Percentiles rank a stretch among this genome's conserved stretches.
These are phyloP conservation scores for Mucor piriformis DNA, from an alignment of 371 early-diverging fungal genomes.

Conservation along the genomic window DNA sequence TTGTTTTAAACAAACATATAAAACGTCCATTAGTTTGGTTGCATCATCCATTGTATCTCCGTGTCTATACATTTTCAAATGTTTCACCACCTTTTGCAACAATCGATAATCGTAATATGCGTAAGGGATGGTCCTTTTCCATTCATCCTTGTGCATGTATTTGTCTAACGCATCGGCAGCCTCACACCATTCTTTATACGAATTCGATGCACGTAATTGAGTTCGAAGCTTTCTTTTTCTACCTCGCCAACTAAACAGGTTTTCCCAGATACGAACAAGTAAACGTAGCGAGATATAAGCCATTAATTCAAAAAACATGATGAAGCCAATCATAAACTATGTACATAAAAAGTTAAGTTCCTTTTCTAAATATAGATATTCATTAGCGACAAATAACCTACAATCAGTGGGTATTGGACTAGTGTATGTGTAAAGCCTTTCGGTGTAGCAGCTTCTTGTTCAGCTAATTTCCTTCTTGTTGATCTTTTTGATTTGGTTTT, in stretches of 20 bases:
- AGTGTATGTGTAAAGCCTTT: slow-evolving; percentile 56
- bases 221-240: slow-evolving; percentile 53
- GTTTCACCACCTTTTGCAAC: slow-evolving; percentile 65
- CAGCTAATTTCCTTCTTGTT: slow-evolving; percentile 31
- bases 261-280: slow-evolving; percentile 78
- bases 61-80: slow-evolving; percentile 41
- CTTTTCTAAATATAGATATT: no score
- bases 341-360: not conserved
- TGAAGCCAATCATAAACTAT: slow-evolving; percentile 62
- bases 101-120: slow-evolving; percentile 74
- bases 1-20: slow-evolving; percentile 72
- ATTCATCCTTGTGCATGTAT: slow-evolving; percentile 69
- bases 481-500: slow-evolving; percentile 16
- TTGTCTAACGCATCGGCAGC: slow-evolving; percentile 73
- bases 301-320: slow-evolving; percentile 70
- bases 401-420: slow-evolving; percentile 65
- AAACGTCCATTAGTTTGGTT: slow-evolving; percentile 45
- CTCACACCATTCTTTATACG: slow-evolving; percentile 74
- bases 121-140: slow-evolving; percentile 69
- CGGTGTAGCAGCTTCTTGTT: slow-evolving; percentile 41
- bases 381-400: slow-evolving; percentile 37
- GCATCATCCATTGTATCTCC: slow-evolving; percentile 37
- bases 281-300: slow-evolving; percentile 71
- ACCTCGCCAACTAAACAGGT: slow-evolving; percentile 69
- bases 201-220: slow-evolving; percentile 51